These are phyloP conservation scores for Sphenostylis stenocarpa DNA, from an alignment of 306 rosid species.

Conservation along the genomic window DNA sequence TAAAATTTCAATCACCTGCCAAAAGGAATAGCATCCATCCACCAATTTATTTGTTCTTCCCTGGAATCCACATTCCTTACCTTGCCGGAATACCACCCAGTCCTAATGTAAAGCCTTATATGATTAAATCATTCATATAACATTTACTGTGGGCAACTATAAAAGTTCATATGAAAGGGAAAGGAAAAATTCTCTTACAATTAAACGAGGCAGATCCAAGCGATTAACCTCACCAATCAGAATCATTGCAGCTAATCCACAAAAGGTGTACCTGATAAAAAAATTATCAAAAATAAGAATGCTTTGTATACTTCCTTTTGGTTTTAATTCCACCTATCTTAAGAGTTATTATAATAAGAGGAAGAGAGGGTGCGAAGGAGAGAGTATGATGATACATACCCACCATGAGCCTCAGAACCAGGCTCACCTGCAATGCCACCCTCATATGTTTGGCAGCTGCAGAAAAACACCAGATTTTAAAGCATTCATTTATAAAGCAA, in stretches of 20 bases:
- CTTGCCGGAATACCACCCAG: conserved; percentile 90
- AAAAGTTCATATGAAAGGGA: neutral
- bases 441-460: conserved; percentile 96
- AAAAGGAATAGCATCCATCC: conserved; percentile 96
- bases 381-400: conserved; percentile 59
- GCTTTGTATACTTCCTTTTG: neutral
- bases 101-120: conserved; percentile 51
- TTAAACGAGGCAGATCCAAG: conserved; percentile 72
- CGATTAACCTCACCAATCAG: conserved; percentile 79
- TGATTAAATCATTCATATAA: conserved; percentile 4
- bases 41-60: conserved; percentile 97
- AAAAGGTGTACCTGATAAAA: conserved; percentile 77
- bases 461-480: conserved; percentile 32
- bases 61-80: conserved; percentile 88
- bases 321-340: conserved; percentile 22
- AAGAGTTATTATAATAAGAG: neutral
- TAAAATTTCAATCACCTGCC: conserved; percentile 74
- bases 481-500: neutral
- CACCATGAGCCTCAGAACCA: conserved; percentile 98
- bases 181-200: conserved; percentile 54
- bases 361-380: neutral
- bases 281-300: conserved; percentile 25
- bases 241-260: conserved; percentile 93
- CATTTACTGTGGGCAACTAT: neutral
- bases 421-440: conserved; percentile 98